Percentiles rank a stretch among this genome's conserved stretches.
phyloP scores from a whole-genome alignment of 2,329 filamentous ascomycete species.

The Clarireedia monteithiana region DNA sequence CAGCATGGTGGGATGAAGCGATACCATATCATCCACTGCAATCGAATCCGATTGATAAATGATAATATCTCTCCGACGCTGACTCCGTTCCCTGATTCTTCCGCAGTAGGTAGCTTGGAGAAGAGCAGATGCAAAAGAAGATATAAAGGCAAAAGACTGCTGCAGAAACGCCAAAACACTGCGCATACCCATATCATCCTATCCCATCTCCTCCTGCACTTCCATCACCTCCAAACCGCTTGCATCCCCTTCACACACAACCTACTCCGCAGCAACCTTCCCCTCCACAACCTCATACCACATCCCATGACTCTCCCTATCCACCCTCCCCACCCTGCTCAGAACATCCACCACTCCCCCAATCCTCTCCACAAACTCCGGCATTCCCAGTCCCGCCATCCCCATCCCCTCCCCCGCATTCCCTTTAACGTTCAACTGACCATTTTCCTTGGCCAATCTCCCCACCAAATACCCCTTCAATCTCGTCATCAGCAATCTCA shows the following conservation, averaged over 20 bases:
- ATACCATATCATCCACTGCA: too few species aligned
- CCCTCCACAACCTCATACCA: constrained; percentile 54
- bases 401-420: constrained; percentile 44
- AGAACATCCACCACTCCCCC: constrained; percentile 63
- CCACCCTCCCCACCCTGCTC: constrained; percentile 55
- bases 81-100: too few species aligned
- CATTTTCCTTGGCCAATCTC: constrained; percentile 52
- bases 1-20: too few species aligned
- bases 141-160: too few species aligned
- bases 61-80: too few species aligned
- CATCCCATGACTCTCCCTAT: constrained; percentile 56
- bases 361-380: constrained; percentile 65
- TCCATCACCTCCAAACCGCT: background rate
- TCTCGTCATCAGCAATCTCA: constrained; percentile 61
- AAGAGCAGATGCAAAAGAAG: too few species aligned
- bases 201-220: too few species aligned
- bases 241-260: background rate
- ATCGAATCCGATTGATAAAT: too few species aligned
- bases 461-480: constrained; percentile 59
- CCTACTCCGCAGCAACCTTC: background rate
- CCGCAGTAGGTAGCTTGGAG: too few species aligned
- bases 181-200: too few species aligned
- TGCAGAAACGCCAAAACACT: too few species aligned
- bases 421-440: constrained; percentile 46
- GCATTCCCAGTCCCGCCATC: constrained; percentile 61